Conservation (phyloP, 2,329 filamentous ascomycete species). For the Didymella arachidicola region DNA sequence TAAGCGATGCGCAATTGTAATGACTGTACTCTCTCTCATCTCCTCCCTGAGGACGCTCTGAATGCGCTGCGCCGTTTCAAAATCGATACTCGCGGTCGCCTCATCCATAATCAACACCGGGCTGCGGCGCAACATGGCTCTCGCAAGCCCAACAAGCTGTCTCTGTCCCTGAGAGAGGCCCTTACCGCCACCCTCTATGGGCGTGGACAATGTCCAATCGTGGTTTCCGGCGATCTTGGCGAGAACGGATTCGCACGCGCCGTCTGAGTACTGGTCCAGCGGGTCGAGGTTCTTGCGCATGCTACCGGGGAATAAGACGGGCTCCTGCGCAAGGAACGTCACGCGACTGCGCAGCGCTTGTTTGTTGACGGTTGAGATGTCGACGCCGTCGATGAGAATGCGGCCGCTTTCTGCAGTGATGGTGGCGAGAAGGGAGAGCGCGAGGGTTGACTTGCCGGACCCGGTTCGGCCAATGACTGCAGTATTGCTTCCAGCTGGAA, state of each 20-base stretch:
- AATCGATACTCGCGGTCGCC: slow-evolving; percentile 70
- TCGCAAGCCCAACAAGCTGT: slow-evolving; percentile 69
- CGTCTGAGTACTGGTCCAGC: slow-evolving; percentile 63
- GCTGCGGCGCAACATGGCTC: slow-evolving; percentile 68
- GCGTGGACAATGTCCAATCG: slow-evolving; percentile 63
- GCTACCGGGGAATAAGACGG: slow-evolving; percentile 69
- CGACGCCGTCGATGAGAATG: slow-evolving; percentile 67
- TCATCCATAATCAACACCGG: slow-evolving; percentile 71
- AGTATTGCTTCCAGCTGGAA: slow-evolving; percentile 79
- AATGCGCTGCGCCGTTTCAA: slow-evolving; percentile 65
- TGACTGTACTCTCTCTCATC: slow-evolving; percentile 66
- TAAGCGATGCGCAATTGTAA: slow-evolving; percentile 70
- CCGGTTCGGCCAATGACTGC: slow-evolving; percentile 80
- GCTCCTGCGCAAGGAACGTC: slow-evolving; percentile 73
- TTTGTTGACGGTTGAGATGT: slow-evolving; percentile 66
- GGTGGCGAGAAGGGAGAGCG: slow-evolving; percentile 64
- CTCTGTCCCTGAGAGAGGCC: slow-evolving; percentile 71
- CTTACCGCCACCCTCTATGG: slow-evolving; percentile 66
- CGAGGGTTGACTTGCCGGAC: slow-evolving; percentile 83
- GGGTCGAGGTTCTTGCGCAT: slow-evolving; percentile 71
- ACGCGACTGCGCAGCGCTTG: slow-evolving; percentile 68
- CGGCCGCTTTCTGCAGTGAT: slow-evolving; percentile 62
- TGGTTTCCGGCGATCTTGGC: slow-evolving; percentile 63
- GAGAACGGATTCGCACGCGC: slow-evolving; percentile 62
- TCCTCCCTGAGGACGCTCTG: slow-evolving; percentile 64